A percentile compares a stretch with the other conserved stretches of the same genome.
phyloP scores from a whole-genome alignment of 1,139 yeast genomes.

The Suhomyces wounanorum region DNA sequence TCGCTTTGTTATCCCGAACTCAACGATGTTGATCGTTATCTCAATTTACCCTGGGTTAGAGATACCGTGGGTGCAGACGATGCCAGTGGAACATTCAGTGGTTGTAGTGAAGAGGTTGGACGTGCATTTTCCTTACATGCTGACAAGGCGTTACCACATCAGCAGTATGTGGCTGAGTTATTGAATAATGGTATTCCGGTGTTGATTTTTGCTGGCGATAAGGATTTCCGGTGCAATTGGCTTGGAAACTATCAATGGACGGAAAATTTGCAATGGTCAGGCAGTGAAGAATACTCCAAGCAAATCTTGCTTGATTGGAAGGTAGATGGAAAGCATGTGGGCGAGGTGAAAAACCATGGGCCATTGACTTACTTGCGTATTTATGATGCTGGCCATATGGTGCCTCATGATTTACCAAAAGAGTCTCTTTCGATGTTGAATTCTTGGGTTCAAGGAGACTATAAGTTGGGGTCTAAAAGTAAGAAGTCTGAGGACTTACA shows the following conservation, averaged over 20 bases:
- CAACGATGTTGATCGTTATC: conserved; percentile 12
- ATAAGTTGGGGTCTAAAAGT: conserved; percentile 2
- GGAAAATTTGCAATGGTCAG: conserved; percentile 18
- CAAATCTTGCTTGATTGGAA: conserved; percentile 41
- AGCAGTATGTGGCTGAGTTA: conserved; percentile 16
- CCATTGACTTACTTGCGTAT: conserved; percentile 59
- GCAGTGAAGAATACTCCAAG: conserved; percentile 24
- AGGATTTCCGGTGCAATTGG: conserved; percentile 25
- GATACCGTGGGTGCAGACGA: conserved; percentile 16
- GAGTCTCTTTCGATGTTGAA: conserved; percentile 10
- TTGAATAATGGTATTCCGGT: conserved; percentile 17
- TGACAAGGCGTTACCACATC: conserved; percentile 11
- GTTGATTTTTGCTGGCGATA: conserved; percentile 20
- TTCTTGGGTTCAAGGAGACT: conserved; percentile 9
- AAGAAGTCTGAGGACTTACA: not conserved
- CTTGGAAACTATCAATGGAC: conserved; percentile 23
- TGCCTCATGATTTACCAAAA: conserved; percentile 19
- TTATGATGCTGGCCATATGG: conserved; percentile 70
- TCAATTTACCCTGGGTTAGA: conserved; percentile 14
- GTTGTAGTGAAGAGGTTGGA: conserved; percentile 1
- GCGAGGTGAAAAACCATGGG: conserved; percentile 53
- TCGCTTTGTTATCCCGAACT: conserved; percentile 14
- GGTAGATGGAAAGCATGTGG: conserved; percentile 49
- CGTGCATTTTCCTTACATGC: conserved; percentile 5
- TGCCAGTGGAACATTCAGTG: conserved; percentile 1